Conservation (phyloP, 805 yeast genomes). For the Lipomyces yamanashiensis region DNA sequence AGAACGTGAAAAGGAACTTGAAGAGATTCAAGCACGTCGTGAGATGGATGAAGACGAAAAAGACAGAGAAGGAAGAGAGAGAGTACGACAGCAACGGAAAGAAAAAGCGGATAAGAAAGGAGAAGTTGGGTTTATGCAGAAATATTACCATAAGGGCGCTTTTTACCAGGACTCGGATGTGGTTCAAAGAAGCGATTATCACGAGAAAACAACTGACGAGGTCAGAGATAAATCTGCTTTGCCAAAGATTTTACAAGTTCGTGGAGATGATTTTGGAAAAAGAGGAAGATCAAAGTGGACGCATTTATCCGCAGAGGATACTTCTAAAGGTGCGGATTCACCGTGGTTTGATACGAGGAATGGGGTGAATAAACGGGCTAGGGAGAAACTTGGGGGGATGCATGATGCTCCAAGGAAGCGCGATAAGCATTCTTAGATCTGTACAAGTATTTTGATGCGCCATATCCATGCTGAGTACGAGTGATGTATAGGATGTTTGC, state of each 20-base stretch:
- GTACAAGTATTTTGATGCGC: too few relatives aligned
- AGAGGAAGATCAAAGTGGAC: constrained; percentile 43
- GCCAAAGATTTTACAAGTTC: constrained; percentile 43
- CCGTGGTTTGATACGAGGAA: constrained; percentile 28
- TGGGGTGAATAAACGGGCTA: constrained; percentile 18
- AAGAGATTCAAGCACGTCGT: constrained; percentile 45
- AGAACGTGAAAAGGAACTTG: constrained; percentile 45
- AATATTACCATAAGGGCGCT: constrained; percentile 45
- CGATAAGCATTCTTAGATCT: background rate
- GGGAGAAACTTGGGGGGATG: constrained; percentile 25
- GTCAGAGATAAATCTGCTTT: constrained; percentile 41
- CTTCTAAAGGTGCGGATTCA: constrained; percentile 34
- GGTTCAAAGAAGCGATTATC: constrained; percentile 43
- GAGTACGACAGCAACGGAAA: constrained; percentile 31
- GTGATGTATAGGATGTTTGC: too few relatives aligned
- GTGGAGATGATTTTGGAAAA: constrained; percentile 41
- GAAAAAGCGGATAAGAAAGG: constrained; percentile 23
- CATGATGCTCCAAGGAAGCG: constrained; percentile 11
- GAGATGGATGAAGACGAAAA: constrained; percentile 42
- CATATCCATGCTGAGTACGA: too few relatives aligned
- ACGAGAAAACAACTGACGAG: constrained; percentile 43
- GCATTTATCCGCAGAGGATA: constrained; percentile 44
- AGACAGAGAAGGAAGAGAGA: constrained; percentile 31
- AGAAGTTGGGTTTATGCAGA: constrained; percentile 39
- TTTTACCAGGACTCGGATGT: constrained; percentile 44